phyloP scores from a whole-genome alignment of 371 early-diverging fungal species.

The Apophysomyces sp. region DNA sequence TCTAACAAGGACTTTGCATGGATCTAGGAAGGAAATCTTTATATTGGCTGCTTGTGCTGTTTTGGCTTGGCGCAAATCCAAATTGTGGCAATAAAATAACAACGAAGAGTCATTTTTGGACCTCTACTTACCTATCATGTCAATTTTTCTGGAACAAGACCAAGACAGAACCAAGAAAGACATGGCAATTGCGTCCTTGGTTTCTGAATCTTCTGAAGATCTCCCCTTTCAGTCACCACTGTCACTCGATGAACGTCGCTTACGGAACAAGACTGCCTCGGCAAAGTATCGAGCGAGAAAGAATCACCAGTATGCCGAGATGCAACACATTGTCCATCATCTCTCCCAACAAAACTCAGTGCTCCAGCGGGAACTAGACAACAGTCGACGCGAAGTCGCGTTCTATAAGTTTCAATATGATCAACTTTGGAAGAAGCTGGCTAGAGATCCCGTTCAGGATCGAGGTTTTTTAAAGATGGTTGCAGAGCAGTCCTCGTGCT shows the following conservation, averaged over 20 bases:
- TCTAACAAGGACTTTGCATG: not conserved
- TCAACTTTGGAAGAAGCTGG: not conserved
- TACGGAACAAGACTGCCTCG: conserved; percentile 55
- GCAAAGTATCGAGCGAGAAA: conserved; percentile 59
- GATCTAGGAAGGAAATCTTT: not conserved
- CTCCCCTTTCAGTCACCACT: conserved; percentile 13
- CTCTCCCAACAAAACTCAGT: conserved; percentile 44
- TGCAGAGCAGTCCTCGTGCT: not conserved
- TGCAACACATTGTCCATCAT: conserved; percentile 35
- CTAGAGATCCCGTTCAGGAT: not conserved
- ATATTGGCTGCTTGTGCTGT: not conserved
- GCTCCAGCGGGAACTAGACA: conserved; percentile 36
- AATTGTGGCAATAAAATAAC: not conserved
- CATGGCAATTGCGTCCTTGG: not conserved
- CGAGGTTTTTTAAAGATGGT: not conserved
- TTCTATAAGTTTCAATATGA: not conserved
- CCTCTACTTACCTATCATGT: not conserved
- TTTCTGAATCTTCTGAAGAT: not conserved
- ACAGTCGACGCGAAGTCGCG: not conserved
- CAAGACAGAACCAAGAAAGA: not conserved
- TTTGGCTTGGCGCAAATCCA: not conserved
- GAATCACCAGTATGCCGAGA: conserved; percentile 49
- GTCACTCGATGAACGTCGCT: conserved; percentile 46
- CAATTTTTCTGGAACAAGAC: not conserved
- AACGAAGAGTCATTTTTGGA: not conserved